A percentile compares a stretch with the other conserved stretches of the same genome.
Evolutionary conservation across 257 asterid genomes (phyloP).

Genomic region (Rubia yunnanensis): DNA sequence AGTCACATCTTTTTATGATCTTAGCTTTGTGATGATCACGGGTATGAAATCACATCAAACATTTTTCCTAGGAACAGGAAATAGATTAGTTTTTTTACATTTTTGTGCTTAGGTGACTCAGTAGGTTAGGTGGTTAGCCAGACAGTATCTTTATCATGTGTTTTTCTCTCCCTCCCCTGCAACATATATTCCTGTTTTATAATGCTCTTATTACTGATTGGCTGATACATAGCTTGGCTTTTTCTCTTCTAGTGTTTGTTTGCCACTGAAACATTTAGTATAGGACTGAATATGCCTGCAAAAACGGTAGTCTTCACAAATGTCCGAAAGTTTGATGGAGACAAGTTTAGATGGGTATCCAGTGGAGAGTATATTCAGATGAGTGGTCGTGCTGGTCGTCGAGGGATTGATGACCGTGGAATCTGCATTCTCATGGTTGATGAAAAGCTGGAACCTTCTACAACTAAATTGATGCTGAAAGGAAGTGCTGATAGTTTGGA

Average conservation of each 20-base stretch:
- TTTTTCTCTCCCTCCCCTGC: not conserved
- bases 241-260: constrained; percentile 65
- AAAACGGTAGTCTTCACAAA: constrained; percentile 96
- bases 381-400: constrained; percentile 99
- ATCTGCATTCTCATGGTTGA: constrained; percentile 99
- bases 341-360: constrained; percentile 90
- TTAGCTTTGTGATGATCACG: not conserved
- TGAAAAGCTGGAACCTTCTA: constrained; percentile 92
- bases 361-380: constrained; percentile 98
- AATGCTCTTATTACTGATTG: not conserved
- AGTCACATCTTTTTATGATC: not conserved
- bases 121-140: not conserved
- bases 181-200: not conserved
- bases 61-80: not conserved
- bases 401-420: constrained; percentile 98
- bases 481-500: constrained; percentile 94
- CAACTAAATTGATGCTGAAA: constrained; percentile 81
- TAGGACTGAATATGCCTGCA: constrained; percentile 99
- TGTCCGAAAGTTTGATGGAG: constrained; percentile 97
- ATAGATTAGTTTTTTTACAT: not conserved
- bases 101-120: not conserved
- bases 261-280: constrained; percentile 99
- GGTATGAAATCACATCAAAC: not conserved
- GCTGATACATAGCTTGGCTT: constrained; percentile 9
- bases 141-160: not conserved